Base-by-base conservation (phyloP, 805 yeast genomes). In the Peterozyma xylosa region DNA sequence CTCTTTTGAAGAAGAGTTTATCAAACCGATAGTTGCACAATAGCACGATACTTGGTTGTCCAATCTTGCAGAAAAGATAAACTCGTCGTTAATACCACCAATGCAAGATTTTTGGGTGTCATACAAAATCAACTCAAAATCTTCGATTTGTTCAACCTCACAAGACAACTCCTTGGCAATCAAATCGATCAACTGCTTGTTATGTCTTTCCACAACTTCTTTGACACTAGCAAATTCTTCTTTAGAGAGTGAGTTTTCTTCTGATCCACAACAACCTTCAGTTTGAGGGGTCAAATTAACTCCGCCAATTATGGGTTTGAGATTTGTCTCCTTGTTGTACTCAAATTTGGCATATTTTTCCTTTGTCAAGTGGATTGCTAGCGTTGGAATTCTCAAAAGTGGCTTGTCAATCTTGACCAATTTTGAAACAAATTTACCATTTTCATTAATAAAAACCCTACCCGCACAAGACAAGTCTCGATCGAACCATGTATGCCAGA, bases 401-500 rank as follows among this genome's bases (percentile, higher is more conserved):
- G 99, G 97, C 59, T 77, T 83, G 50, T 84, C 78, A 49, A 93
- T 73, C 63, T 88, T 86, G 46, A 93, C 77, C 48, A 93, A 69
- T 55, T 73, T 79, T 3, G 96, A 76, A 40, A 76, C 74, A 45
- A 65, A 71, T 43, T 72, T 68, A 9, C 77, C 82, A 14, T 59
- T 55, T 32, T 72, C 73, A 35, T 66, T 71, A 14, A 86, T 83
- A 58, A 82, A 82, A 1, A 91, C 96, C 52, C 98, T 73, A 13
- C 99, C 99, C 9, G 97, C 98, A 47, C 89, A 68, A 34, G 91
- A 74, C 53, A 93, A 72, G 60, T 91, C 97, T 47, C 97, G 78
- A 62, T 91, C 99, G 57, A 93, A 91, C 97, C 98, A 91, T 5
- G 96, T 78, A 59, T 87, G 96, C 80, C 97, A 93, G 44, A 90